A percentile compares a stretch with the other conserved stretches of the same genome.
phyloP scores from a whole-genome alignment of 805 yeast genomes.

The Kuraishia borneana region DNA sequence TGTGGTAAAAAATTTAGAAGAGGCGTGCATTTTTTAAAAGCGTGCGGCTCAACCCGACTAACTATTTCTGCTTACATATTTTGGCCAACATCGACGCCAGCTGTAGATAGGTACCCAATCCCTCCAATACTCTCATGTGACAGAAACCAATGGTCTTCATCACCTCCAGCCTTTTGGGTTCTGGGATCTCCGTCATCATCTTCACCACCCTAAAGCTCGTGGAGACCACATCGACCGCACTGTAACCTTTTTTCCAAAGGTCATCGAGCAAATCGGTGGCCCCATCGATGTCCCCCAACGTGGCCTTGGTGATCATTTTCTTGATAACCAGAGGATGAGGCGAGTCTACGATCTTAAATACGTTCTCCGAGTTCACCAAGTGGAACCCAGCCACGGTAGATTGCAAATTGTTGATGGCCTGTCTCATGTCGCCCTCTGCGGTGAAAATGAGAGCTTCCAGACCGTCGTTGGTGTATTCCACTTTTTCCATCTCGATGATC shows the following conservation, averaged over 20 bases:
- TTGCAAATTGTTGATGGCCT: conserved; percentile 89
- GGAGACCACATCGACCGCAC: conserved; percentile 86
- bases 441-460: conserved; percentile 86
- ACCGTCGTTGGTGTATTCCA: conserved; percentile 81
- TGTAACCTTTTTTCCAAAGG: conserved; percentile 85
- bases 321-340: conserved; percentile 88
- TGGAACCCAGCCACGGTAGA: conserved; percentile 92
- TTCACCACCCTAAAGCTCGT: conserved; percentile 85
- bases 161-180: conserved; percentile 59
- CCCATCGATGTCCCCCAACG: conserved; percentile 41
- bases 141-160: conserved; percentile 82
- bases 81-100: conserved; percentile 73
- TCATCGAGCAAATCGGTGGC: conserved; percentile 53
- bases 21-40: too few species aligned
- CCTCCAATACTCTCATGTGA: conserved; percentile 89
- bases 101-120: conserved; percentile 82
- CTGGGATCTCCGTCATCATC: conserved; percentile 56
- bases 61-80: conserved; percentile 24
- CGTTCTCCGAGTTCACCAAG: conserved; percentile 83
- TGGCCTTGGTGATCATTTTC: conserved; percentile 47
- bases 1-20: too few species aligned
- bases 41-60: too few species aligned
- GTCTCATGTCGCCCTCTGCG: conserved; percentile 98
- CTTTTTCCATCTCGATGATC: conserved; percentile 56
- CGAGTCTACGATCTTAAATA: conserved; percentile 88